Evolutionary conservation across 495 filamentous ascomycete species (phyloP).

Genomic region (Chlorociboria aeruginascens): DNA sequence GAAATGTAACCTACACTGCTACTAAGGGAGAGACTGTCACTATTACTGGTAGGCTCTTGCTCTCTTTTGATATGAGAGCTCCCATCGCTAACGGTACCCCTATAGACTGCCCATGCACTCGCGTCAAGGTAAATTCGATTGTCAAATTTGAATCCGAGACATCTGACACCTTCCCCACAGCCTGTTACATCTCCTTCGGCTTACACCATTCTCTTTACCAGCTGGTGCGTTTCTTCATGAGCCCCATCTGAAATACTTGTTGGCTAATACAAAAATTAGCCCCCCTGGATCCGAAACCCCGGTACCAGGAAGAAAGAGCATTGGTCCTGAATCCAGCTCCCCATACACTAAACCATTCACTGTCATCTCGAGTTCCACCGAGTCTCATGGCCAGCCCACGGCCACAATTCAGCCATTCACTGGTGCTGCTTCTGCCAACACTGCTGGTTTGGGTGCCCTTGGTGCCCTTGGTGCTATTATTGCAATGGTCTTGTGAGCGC

Average conservation of each 20-base stretch:
- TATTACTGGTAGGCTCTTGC: conserved; percentile 34
- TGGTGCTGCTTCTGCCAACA: conserved; percentile 24
- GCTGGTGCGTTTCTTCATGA: neutral
- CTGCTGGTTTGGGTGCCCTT: conserved; percentile 44
- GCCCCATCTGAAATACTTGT: neutral
- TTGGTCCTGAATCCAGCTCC: neutral
- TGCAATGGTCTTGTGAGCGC: conserved; percentile 59
- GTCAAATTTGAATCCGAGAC: no score
- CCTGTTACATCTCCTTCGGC: neutral
- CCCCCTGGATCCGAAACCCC: neutral
- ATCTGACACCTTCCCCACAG: neutral
- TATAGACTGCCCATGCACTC: conserved; percentile 55
- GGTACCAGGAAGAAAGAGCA: no score
- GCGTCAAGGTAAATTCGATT: conserved; percentile 27
- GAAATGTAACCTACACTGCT: neutral
- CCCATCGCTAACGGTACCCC: neutral
- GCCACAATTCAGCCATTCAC: neutral
- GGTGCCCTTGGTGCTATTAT: conserved; percentile 54
- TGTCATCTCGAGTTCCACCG: neutral
- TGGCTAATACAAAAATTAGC: neutral
- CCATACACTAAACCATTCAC: neutral
- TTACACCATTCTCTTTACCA: neutral
- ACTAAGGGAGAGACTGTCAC: conserved; percentile 52
- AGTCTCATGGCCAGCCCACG: neutral
- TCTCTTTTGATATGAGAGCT: neutral